Conservation (phyloP, 2,329 filamentous ascomycete species). For the Ascochyta viciae-villosae region DNA sequence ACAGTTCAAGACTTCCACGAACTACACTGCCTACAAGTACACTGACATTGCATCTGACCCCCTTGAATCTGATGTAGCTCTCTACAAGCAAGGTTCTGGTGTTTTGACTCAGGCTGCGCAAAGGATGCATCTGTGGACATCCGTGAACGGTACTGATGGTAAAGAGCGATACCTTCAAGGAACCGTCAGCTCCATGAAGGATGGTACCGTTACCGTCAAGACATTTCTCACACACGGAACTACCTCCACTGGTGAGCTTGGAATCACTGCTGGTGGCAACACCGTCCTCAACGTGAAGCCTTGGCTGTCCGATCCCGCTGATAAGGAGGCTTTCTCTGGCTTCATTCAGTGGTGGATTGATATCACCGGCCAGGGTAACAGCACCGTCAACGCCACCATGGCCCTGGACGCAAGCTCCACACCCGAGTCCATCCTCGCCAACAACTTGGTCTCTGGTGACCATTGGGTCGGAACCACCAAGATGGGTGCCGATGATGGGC, state of each 20-base stretch:
- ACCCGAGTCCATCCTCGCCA: slow-evolving; percentile 9
- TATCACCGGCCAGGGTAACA: slow-evolving; percentile 11
- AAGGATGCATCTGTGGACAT: slow-evolving; percentile 34
- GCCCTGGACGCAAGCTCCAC: slow-evolving; percentile 9
- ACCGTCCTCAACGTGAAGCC: slow-evolving; percentile 55
- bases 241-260: slow-evolving; percentile 27
- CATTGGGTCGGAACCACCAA: slow-evolving; percentile 17
- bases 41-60: slow-evolving; percentile 25
- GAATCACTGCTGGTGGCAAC: slow-evolving; percentile 34
- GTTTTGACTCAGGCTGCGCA: slow-evolving; percentile 14
- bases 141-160: slow-evolving; percentile 47
- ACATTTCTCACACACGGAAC: slow-evolving; percentile 30
- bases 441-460: slow-evolving; percentile 12
- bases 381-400: slow-evolving; percentile 12
- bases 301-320: slow-evolving; percentile 50
- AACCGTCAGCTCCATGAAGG: slow-evolving; percentile 48
- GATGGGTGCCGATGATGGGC: slow-evolving; percentile 42
- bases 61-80: slow-evolving; percentile 5
- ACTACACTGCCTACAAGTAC: slow-evolving; percentile 51
- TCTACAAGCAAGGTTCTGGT: slow-evolving; percentile 16
- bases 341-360: slow-evolving; percentile 20
- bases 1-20: slow-evolving; percentile 22
- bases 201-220: slow-evolving; percentile 26
- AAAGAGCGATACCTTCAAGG: slow-evolving; percentile 44
- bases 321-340: slow-evolving; percentile 13